These are phyloP conservation scores for Fagus crenata DNA, from an alignment of 306 rosid genomes.

Conservation along the genomic window DNA sequence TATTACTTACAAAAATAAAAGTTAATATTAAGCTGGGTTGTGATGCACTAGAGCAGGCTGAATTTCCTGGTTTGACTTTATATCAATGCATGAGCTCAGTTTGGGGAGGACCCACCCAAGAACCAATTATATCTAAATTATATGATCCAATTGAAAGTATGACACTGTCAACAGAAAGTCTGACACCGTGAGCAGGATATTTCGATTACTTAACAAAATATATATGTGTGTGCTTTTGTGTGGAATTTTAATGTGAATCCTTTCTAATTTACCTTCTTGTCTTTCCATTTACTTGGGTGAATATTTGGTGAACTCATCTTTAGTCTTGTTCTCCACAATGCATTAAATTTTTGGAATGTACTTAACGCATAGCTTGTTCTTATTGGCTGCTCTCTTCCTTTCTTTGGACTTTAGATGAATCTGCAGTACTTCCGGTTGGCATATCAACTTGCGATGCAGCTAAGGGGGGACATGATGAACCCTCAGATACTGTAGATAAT, in stretches of 20 bases:
- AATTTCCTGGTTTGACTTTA: neutral
- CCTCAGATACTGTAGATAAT: constrained; percentile 29
- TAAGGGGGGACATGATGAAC: constrained; percentile 38
- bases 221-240: too few relatives aligned
- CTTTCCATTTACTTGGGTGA: constrained; percentile 14
- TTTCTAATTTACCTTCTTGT: neutral
- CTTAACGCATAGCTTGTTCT: constrained; percentile 20
- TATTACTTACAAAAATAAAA: too few relatives aligned
- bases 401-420: constrained; percentile 48
- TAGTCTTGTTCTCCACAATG: constrained; percentile 8
- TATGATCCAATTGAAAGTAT: neutral
- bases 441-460: constrained; percentile 56
- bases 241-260: neutral
- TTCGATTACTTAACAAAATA: too few relatives aligned
- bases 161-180: neutral
- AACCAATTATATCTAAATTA: neutral
- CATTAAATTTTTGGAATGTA: neutral
- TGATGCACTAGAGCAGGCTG: neutral
- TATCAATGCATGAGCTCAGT: neutral
- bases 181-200: neutral
- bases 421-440: constrained; percentile 40
- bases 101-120: neutral
- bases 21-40: neutral
- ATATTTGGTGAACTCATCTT: neutral
- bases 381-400: constrained; percentile 13